Evolutionary conservation across 768 basidiomycete species (phyloP), one percentile per base, ranked within the genome.

Genomic region (Ramaria sp.): DNA sequence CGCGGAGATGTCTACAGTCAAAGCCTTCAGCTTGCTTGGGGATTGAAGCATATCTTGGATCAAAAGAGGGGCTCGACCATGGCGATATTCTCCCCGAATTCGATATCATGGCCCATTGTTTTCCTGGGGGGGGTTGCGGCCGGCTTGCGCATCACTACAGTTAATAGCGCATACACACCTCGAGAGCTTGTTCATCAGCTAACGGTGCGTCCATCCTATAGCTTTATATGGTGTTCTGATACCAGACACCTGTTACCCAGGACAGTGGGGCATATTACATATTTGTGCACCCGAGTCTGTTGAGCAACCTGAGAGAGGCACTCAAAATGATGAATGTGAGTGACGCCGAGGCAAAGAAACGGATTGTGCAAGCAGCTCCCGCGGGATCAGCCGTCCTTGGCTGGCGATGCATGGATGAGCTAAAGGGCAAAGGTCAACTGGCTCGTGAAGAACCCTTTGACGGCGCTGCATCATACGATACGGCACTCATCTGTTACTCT

Each of bases 161-260:
- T 85, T 16, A 93, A 90, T 63, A 80, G 76, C 56, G 73, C 74
- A 0, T 92, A 88, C 61, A 84, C 79, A 5, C 64, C 80, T 3
- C 63, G 69, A 5, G 91, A 94, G 62, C 74, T 93, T 0, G 73
- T 71, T 0, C 79, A 80, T 65, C 91, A 94, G 63, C 83, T 85
- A 56, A 67, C 43, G 39, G 52, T 44, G 27, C 22, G 22, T 45
- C 6, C 42, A 48, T n/a, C 15, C 13, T 28, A 24, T 55, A 3
- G 39, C 39, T 16, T 41, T 18, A 5, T 9, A 41, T 41, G 18
- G n/a, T n/a, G 9, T 41, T n/a, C 20, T 41, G 39, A 36, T 34
- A 18, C 36, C 36, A 32, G 27, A 34, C 13, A 32, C 13, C 13
- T 12, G 22, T 34, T 20, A 16, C 27, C 32, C 30, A 59, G 12